These are phyloP conservation scores for Pseudogymnoascus pannorum DNA, from an alignment of 2,329 filamentous ascomycete species.

Conservation along the genomic window DNA sequence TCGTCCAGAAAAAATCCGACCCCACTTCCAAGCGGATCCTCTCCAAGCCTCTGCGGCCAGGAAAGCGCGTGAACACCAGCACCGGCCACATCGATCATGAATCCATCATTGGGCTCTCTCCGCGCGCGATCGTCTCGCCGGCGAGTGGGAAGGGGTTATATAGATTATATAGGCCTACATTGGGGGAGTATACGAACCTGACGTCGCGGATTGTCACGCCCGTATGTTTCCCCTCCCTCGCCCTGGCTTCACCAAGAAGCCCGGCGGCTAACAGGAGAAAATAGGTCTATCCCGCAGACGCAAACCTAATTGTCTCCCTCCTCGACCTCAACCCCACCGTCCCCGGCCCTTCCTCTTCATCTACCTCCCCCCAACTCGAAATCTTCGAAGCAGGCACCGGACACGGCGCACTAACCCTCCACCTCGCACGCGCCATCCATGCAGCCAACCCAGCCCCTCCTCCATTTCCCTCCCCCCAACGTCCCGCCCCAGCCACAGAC, in stretches of 20 bases:
- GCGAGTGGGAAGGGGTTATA: conserved; percentile 20
- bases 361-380: conserved; percentile 46
- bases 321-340: conserved; percentile 66
- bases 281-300: conserved; percentile 68
- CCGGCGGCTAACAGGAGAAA: conserved; percentile 7
- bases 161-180: conserved; percentile 52
- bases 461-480: conserved; percentile 23
- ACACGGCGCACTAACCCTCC: conserved; percentile 71
- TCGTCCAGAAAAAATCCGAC: conserved; percentile 20
- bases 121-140: conserved; percentile 14
- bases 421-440: conserved; percentile 69
- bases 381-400: conserved; percentile 81
- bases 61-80: conserved; percentile 29
- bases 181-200: conserved; percentile 66
- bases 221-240: conserved; percentile 37
- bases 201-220: conserved; percentile 68
- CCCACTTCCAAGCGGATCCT: conserved; percentile 25
- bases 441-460: conserved; percentile 56
- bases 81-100: conserved; percentile 35
- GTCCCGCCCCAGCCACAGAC: conserved; percentile 18
- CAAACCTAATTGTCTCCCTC: conserved; percentile 65
- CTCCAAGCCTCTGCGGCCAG: conserved; percentile 34
- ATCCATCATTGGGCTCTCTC: conserved; percentile 24
- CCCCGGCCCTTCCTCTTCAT: conserved; percentile 49
- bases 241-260: background rate